These are phyloP conservation scores for Cucumis variabilis DNA, from an alignment of 331 rosid species.

Conservation along the genomic window DNA sequence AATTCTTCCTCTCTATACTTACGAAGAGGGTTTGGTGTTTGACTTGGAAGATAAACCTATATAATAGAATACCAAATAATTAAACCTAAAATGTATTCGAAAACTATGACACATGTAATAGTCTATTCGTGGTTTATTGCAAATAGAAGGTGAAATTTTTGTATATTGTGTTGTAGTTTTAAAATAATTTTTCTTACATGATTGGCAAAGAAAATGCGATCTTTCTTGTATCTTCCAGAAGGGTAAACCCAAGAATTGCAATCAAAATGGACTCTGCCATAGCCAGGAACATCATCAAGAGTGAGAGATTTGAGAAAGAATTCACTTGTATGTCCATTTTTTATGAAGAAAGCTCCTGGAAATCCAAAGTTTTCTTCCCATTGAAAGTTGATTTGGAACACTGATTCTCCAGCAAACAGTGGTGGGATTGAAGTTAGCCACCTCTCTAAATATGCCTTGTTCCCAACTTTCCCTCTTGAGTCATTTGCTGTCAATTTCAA, in stretches of 20 bases:
- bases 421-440: conserved; percentile 25
- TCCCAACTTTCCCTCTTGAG: conserved; percentile 34
- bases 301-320: conserved; percentile 40
- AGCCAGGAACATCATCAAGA: conserved; percentile 36
- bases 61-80: background rate
- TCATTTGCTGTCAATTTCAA: background rate
- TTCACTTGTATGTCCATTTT: conserved; percentile 39
- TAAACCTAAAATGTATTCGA: background rate
- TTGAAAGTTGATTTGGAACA: conserved; percentile 18
- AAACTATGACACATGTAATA: no score
- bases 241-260: conserved; percentile 48
- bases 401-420: background rate
- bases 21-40: conserved; percentile 1
- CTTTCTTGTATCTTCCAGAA: conserved; percentile 17
- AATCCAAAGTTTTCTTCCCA: conserved; percentile 36
- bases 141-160: no score
- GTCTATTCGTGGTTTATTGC: no score
- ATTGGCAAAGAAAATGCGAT: conserved; percentile 40
- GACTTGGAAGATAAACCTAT: background rate
- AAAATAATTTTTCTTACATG: background rate
- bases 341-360: conserved; percentile 39
- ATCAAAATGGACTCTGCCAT: conserved; percentile 36
- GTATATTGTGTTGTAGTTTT: no score
- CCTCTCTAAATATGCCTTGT: conserved; percentile 29
- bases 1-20: conserved; percentile 22